Evolutionary conservation across 202 grass and related monocot species (phyloP), one percentile per base, ranked within the genome.

Genomic region (Saccharum hybrid): DNA sequence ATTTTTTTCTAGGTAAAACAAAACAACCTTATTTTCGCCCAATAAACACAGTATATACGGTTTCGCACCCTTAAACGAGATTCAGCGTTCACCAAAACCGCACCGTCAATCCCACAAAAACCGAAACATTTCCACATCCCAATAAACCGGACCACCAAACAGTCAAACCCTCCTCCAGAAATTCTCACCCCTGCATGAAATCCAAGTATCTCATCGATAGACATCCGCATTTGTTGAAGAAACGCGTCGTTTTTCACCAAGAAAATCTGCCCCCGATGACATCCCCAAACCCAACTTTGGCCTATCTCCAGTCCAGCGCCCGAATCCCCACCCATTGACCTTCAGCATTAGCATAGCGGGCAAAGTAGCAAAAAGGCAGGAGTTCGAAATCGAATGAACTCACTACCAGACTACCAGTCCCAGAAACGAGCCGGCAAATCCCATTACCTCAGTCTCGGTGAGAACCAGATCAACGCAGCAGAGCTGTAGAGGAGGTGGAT

Each of bases 401-500:
- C 14, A 10, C 13, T 7, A 14, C 38, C 19, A 38, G 4, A 5
- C 36, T 37, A 28, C 28, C 37, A 39, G 37, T 3, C 40, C 5
- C 16, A n/a, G 31, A 79, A 62, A 85, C 48, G 52, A 80, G 63
- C 0, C 28, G 66, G 75, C 34, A 83, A 64, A 63, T 12, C 16
- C 49, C 79, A 78, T 71, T 76, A 79, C 79, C 83, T 28, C 15
- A 12, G 38, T 3, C 83, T 18, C 31, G 28, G 45, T 0, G 31
- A 31, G 81, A 39, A 75, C 4, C 80, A 75, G 84, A 86, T 78
- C 80, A 57, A 18, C 54, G 63, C 63, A 2, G 63, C 23, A 71
- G 34, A 43, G 63, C 41, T 0, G 52, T 14, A 59, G 19, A 36
- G 61, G 68, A 36, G n/a, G 49, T 9, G 46, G 88, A 81, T 61